Conservation (phyloP, 2,329 filamentous ascomycete genomes). For the Talaromyces atroroseus region DNA sequence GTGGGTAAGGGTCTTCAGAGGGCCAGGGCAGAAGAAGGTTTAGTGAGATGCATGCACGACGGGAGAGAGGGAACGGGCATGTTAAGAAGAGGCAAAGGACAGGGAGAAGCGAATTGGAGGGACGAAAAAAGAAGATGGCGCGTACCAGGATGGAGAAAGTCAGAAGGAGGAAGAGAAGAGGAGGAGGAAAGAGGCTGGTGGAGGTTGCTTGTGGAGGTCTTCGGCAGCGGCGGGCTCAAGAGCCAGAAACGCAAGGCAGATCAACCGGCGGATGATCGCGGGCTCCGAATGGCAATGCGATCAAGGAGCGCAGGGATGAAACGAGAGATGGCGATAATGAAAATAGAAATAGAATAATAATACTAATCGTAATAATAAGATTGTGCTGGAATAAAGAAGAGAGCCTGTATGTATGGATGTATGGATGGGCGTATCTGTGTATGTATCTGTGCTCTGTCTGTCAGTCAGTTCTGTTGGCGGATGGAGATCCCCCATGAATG, state of each 20-base stretch:
- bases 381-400: background rate
- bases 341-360: too few relatives aligned
- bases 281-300: background rate
- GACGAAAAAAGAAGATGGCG: conserved; percentile 8
- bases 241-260: conserved; percentile 15
- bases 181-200: background rate
- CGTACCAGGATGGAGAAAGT: background rate
- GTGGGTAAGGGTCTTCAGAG: conserved; percentile 7
- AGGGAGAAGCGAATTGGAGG: conserved; percentile 1
- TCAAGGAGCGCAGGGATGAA: background rate
- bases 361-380: too few relatives aligned
- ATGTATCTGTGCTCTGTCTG: too few relatives aligned
- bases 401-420: background rate
- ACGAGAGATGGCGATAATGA: background rate
- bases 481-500: conserved; percentile 11
- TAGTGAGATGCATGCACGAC: conserved; percentile 12
- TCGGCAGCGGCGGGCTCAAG: conserved; percentile 8
- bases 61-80: conserved; percentile 13
- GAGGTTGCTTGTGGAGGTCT: too few relatives aligned
- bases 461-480: background rate
- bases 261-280: conserved; percentile 8
- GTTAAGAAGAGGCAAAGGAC: conserved; percentile 2
- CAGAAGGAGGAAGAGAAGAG: background rate
- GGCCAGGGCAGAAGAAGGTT: conserved; percentile 4
- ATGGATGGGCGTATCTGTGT: background rate